Base-by-base conservation (phyloP, 495 filamentous ascomycete species). In the Parathielavia appendiculata region DNA sequence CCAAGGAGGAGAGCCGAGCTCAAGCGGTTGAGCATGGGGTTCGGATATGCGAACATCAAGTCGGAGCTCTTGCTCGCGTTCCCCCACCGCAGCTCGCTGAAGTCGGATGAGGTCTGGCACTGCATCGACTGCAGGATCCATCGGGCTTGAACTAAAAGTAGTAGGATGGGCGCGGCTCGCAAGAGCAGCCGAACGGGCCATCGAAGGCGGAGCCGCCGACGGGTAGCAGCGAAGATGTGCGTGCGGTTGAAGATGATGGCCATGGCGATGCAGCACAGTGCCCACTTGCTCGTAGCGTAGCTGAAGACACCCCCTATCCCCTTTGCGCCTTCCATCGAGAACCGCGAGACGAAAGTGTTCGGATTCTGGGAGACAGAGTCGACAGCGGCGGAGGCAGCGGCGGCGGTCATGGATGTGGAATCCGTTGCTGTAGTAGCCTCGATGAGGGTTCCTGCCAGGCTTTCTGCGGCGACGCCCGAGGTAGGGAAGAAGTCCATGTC, bases 261-360 rank as follows among this genome's bases (percentile, higher is more conserved):
- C 73, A 91, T 87, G 41, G 86, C 79, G 55, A 98, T 82, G 68
- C 91, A 96, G 51, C 82, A 81, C 50, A 98, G 73, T 5, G 93
- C 92, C 95, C 95, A 98, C 60, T 89, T 89, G 69, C 91, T 95
- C 0, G 91, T 96, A 41, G 92, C 75, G 69, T 97, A 98, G 45
- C 84, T 86, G 68, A 97, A 95, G 34, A 98, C 81, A 38, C 90
- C 90, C 10, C 90, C 88, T n/a, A 97, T 72, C 16, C 86, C 76
- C 56, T 71, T 71, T 9, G 75, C 71, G 6, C 79, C 72, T 54
- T 82, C 79, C 65, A 79, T 63, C 10, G 79, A 77, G 60, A 82
- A 76, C 41, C 73, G 70, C 20, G 77, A 75, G 46, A 73, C 65
- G 40, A 77, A 60, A 20, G 72, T 69, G 19, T 70, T 59, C 17